These are phyloP conservation scores for Calonectria leucothoes DNA, from an alignment of 2,329 filamentous ascomycete genomes.

Conservation along the genomic window DNA sequence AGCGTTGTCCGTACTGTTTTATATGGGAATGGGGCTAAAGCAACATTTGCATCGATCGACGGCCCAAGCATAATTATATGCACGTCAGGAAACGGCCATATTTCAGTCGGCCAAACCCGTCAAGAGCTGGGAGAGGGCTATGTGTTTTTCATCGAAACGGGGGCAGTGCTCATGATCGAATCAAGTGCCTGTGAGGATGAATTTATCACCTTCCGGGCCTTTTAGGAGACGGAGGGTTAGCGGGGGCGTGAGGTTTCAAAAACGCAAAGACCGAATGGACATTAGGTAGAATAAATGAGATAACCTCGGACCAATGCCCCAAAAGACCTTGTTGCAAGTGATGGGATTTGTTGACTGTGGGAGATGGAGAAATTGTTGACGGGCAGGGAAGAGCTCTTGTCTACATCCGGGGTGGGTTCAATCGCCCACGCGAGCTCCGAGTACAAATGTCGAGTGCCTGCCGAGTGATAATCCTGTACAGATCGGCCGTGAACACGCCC, in stretches of 20 bases:
- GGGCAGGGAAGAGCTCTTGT: neutral
- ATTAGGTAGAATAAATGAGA: neutral
- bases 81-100: conserved; percentile 83
- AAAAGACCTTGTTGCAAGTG: too few relatives aligned
- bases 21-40: conserved; percentile 78
- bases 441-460: neutral
- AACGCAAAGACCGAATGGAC: neutral
- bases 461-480: neutral
- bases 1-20: conserved; percentile 86
- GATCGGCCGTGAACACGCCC: neutral
- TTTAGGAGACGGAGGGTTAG: conserved; percentile 79
- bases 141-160: conserved; percentile 88
- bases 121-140: conserved; percentile 79
- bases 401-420: neutral
- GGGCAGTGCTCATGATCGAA: conserved; percentile 84
- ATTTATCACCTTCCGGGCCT: conserved; percentile 92
- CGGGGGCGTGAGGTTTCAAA: too few relatives aligned
- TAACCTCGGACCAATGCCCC: neutral
- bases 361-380: neutral
- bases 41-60: conserved; percentile 85
- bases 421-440: neutral
- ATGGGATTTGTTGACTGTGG: neutral
- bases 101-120: conserved; percentile 84
- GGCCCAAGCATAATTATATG: conserved; percentile 95
- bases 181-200: conserved; percentile 73